A percentile compares a stretch with the other conserved stretches of the same genome.
phyloP scores from a whole-genome alignment of 2,329 filamentous ascomycete genomes.

The Hymenoscyphus albidus region DNA sequence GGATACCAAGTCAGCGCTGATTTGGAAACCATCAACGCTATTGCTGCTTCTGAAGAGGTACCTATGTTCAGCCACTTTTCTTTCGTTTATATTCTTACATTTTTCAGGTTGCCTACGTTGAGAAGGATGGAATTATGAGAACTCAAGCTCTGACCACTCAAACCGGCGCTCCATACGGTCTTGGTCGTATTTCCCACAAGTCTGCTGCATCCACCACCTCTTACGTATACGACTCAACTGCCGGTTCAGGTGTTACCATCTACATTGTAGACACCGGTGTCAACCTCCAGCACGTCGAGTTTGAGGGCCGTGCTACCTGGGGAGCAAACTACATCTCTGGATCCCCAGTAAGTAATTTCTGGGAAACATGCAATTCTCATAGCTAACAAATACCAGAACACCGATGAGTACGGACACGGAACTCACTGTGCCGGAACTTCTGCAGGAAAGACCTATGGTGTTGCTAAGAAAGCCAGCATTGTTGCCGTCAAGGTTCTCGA shows the following conservation, averaged over 20 bases:
- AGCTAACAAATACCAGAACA: conserved; percentile 26
- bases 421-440: conserved; percentile 42
- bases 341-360: conserved; percentile 20
- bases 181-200: conserved; percentile 35
- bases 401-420: conserved; percentile 41
- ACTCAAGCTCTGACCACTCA: conserved; percentile 33
- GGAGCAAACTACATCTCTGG: conserved; percentile 35
- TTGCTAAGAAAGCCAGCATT: conserved; percentile 39
- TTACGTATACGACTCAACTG: conserved; percentile 35
- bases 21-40: conserved; percentile 27
- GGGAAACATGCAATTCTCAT: not conserved
- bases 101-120: conserved; percentile 31
- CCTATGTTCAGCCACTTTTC: not conserved
- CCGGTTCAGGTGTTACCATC: conserved; percentile 34
- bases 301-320: conserved; percentile 35
- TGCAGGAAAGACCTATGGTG: conserved; percentile 39
- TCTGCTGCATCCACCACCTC: conserved; percentile 23
- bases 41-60: conserved; percentile 31
- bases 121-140: conserved; percentile 31
- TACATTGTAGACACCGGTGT: conserved; percentile 40
- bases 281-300: conserved; percentile 35
- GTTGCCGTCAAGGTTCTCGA: conserved; percentile 40
- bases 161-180: conserved; percentile 32
- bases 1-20: conserved; percentile 32
- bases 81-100: not conserved